Base-by-base conservation (phyloP, 2,329 filamentous ascomycete species). In the Hymenoscyphus salicellus region DNA sequence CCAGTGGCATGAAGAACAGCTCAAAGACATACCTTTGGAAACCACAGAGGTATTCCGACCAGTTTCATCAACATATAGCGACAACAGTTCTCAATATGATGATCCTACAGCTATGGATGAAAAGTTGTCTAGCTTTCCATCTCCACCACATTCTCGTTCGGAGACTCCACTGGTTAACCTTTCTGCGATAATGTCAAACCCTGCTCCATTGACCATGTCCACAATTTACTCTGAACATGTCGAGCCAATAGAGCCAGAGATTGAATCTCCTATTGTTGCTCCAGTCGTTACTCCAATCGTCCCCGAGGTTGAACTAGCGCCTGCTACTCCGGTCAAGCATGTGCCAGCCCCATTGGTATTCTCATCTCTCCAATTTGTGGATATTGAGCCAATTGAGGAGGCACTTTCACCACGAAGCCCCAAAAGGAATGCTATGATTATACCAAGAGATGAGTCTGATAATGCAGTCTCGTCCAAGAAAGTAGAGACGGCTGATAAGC, bases 381-480 rank as follows among this genome's bases (percentile, higher is more conserved):
- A 71, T 58, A 75, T 70, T 2, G 73, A 74, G 55, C 74, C 74
- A 30, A 70, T 74, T 43, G 69, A 70, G 23, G 69, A 70, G 23
- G 69, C 70, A 23, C n/a, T 63, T 65, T 75, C 77, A 49, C 78
- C 80, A 26, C 80, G 81, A 55, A 85, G 80, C 68, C 83, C 82
- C 1, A 82, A 80, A 75, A 79, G 83, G 64, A 81, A 86, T 68
- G 86, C 76, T 0, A 84, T 87, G 67, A 83, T 87, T 64, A 79
- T 87, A 26, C 82, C 85, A 0, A 79, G 79, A 20, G 83, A 84
- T 49, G 72, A 70, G 16, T 52, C 59, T 30, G 73, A 75, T 17
- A 65, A 77, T 62, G 71, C 74, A 17, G 73, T 36, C 26, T 20
- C 75, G 32, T 7, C 33, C 23, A 46, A 32, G 55, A 3, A 36